Base-by-base conservation (phyloP, 2,329 filamentous ascomycete species). In the Fusarium sp. region DNA sequence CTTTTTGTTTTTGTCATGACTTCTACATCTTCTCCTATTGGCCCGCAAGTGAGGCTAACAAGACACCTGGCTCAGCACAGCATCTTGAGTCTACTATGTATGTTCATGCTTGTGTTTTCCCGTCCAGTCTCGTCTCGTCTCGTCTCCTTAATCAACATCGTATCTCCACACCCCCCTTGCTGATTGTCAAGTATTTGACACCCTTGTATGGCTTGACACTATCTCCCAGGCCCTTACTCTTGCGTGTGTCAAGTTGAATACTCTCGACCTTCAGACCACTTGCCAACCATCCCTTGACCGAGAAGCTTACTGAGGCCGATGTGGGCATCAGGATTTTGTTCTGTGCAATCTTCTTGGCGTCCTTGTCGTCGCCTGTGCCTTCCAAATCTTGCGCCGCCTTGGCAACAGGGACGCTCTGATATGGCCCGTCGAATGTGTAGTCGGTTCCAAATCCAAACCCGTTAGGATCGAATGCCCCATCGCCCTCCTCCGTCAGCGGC, bases 141-240 rank as follows among this genome's bases (percentile, higher is more conserved):
- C 41, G 33, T 45, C 53, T 45, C 36, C 53, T 47, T 51, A 14
- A 38, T 58, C 61, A 90, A 79, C 90, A 91, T 75, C 90, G 84
- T 74, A 91, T 86, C 81, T 92, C 90, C 45, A 92, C 85, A 28
- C 90, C 90, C 20, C 88, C 87, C 71, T 89, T 90, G 78, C 90
- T 92, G 54, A 92, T 85, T 22, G 95, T 98, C 76, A 99, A 81
- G 82, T 99, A 99, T 83, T 99, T 99, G 74, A 99, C 96, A 3
- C 96, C 96, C 84, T 98, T 99, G 83, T 97, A 98, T 30, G 96
- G 96, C 83, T 95, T 97, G 42, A 98, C 91, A 6, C 93, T 91
- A 74, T 97, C 94, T 1, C 94, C 94, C 50, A 99, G 78, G 0
- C 96, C 96, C 64, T 92, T 89, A 81, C 94, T 97, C 83, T 92